phyloP scores from a whole-genome alignment of 768 basidiomycete genomes.

The Chalciporus pseudorubinellus region DNA sequence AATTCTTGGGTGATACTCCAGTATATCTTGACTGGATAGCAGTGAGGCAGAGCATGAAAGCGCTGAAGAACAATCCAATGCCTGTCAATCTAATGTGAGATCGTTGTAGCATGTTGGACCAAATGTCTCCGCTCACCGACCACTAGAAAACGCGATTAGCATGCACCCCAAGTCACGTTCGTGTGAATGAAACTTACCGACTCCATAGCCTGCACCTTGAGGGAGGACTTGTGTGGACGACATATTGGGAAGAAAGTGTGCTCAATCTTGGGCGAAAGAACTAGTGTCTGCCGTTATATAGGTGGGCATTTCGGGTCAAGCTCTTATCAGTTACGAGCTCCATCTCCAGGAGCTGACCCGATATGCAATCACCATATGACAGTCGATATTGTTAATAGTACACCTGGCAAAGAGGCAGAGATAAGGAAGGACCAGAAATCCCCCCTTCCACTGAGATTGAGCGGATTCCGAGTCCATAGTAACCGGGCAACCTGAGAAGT shows the following conservation, averaged over 20 bases:
- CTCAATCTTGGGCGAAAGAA: background rate
- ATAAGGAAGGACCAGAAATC: too few relatives aligned
- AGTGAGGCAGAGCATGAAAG: constrained; percentile 74
- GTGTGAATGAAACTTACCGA: constrained; percentile 45
- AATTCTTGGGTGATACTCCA: constrained; percentile 70
- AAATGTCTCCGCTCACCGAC: constrained; percentile 39
- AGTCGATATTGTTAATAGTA: too few relatives aligned
- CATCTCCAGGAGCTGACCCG: background rate
- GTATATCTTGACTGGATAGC: constrained; percentile 85
- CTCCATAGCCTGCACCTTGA: constrained; percentile 84
- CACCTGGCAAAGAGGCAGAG: too few relatives aligned
- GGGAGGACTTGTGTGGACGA: constrained; percentile 53
- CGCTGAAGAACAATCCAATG: constrained; percentile 86
- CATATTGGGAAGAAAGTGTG: constrained; percentile 14
- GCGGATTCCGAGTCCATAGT: too few relatives aligned
- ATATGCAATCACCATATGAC: too few relatives aligned
- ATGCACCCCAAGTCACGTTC: background rate
- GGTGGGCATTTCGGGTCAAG: background rate
- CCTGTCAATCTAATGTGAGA: constrained; percentile 41
- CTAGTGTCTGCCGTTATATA: constrained; percentile 11
- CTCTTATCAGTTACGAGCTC: constrained; percentile 17
- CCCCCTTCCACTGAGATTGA: too few relatives aligned
- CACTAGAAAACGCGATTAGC: constrained; percentile 33
- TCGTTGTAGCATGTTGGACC: background rate
- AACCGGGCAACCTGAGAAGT: too few relatives aligned